phyloP scores from a whole-genome alignment of 2,329 filamentous ascomycete species.

The Beauveria brongniartii region DNA sequence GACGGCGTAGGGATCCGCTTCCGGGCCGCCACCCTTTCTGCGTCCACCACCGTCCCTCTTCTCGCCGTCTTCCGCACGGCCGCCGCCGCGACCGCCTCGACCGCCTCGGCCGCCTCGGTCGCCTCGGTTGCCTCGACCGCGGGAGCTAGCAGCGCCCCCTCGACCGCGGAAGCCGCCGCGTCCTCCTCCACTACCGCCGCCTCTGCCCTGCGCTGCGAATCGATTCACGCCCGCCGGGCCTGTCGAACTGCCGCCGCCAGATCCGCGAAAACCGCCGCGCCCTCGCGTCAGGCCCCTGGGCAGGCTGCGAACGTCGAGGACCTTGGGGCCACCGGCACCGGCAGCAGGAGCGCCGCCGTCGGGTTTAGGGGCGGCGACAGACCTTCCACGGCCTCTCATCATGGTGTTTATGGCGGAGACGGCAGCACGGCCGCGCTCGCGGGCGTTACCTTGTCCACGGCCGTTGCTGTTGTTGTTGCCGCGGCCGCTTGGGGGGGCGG shows the following conservation, averaged over 20 bases:
- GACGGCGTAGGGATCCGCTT: conserved; percentile 17
- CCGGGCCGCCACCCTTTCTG: conserved; percentile 9
- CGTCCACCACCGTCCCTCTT: conserved; percentile 11
- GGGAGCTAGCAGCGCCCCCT: too few relatives aligned
- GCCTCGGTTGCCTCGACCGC: conserved; percentile 8
- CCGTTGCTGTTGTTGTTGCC: conserved; percentile 9
- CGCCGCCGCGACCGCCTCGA: conserved; percentile 8
- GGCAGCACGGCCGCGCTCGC: conserved; percentile 26
- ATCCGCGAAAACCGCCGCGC: conserved; percentile 18
- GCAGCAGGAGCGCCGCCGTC: background rate
- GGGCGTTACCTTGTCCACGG: conserved; percentile 14
- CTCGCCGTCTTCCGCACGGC: conserved; percentile 7
- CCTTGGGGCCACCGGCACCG: conserved; percentile 19
- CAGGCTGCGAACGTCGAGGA: conserved; percentile 33
- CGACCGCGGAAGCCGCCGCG: conserved; percentile 9
- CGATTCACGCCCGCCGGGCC: background rate
- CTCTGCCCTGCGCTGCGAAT: background rate
- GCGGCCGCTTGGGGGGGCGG: background rate
- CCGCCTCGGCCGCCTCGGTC: conserved; percentile 10
- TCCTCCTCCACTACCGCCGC: background rate
- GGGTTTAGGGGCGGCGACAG: background rate
- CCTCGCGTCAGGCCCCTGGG: conserved; percentile 23
- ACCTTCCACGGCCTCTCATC: conserved; percentile 16
- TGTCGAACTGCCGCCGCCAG: background rate
- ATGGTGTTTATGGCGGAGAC: conserved; percentile 27